Conservation (phyloP, 441 rosid genomes). For the Erodium trifolium region DNA sequence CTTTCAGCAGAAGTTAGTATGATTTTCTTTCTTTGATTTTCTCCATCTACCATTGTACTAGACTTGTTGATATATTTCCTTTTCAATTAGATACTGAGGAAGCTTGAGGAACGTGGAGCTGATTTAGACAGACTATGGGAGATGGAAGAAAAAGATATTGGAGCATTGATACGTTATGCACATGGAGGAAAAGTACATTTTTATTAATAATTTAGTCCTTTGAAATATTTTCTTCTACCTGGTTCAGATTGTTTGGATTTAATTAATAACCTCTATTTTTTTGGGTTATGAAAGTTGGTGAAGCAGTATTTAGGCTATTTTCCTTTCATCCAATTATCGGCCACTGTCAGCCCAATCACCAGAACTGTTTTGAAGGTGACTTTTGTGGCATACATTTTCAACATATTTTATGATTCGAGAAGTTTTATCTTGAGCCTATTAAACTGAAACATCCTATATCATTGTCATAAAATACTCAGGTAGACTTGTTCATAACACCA, state of each 20-base stretch:
- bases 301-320: constrained; percentile 86
- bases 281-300: constrained; percentile 53
- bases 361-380: constrained; percentile 96
- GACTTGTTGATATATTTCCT: constrained; percentile 20
- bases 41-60: constrained; percentile 12
- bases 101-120: constrained; percentile 93
- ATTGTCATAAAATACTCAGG: constrained; percentile 37
- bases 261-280: constrained; percentile 14
- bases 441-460: constrained; percentile 7
- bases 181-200: constrained; percentile 84
- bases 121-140: constrained; percentile 81
- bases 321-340: constrained; percentile 74
- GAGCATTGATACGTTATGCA: constrained; percentile 86
- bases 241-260: constrained; percentile 15
- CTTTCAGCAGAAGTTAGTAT: constrained; percentile 70
- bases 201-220: neutral
- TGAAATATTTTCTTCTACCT: constrained; percentile 15
- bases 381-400: constrained; percentile 11
- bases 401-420: constrained; percentile 10
- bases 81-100: constrained; percentile 62
- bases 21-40: constrained; percentile 16
- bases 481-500: constrained; percentile 80
- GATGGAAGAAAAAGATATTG: constrained; percentile 96
- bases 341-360: constrained; percentile 95
- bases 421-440: constrained; percentile 7